Percentiles rank a stretch among this genome's conserved stretches.
Conservation (phyloP, 768 basidiomycete species). For the Goffeauzyma gilvescens region DNA sequence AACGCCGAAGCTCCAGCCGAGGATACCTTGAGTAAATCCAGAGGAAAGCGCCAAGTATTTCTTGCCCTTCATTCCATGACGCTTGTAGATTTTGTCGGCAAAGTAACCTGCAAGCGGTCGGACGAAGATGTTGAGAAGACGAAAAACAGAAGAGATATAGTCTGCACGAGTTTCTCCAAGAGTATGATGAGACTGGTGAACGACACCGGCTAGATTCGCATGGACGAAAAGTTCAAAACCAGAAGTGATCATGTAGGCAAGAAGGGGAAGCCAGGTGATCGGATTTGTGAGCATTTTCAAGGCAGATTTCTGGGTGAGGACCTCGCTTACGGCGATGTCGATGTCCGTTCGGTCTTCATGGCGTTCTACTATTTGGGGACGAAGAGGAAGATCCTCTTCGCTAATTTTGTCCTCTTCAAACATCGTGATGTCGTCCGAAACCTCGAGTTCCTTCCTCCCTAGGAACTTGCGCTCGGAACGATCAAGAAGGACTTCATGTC, state of each 20-base stretch:
- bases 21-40: conserved; percentile 37
- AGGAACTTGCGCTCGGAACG: conserved; percentile 13
- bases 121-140: conserved; percentile 40
- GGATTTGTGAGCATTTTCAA: conserved; percentile 33
- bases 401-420: conserved; percentile 4
- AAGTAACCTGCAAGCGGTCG: conserved; percentile 39
- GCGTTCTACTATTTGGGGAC: neutral
- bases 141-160: conserved; percentile 35
- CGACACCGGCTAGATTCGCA: conserved; percentile 38
- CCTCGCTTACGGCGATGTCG: conserved; percentile 38
- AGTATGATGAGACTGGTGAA: conserved; percentile 32
- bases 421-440: conserved; percentile 13
- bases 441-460: conserved; percentile 23
- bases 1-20: conserved; percentile 37
- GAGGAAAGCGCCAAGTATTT: conserved; percentile 37
- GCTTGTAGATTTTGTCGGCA: conserved; percentile 37
- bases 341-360: conserved; percentile 31
- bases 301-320: conserved; percentile 33
- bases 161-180: conserved; percentile 41
- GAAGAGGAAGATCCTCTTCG: neutral
- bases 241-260: conserved; percentile 43
- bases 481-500: conserved; percentile 19
- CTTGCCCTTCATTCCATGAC: conserved; percentile 32
- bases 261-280: conserved; percentile 41
- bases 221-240: conserved; percentile 45